phyloP scores from a whole-genome alignment of 441 rosid species.

The Breynia disticha region DNA sequence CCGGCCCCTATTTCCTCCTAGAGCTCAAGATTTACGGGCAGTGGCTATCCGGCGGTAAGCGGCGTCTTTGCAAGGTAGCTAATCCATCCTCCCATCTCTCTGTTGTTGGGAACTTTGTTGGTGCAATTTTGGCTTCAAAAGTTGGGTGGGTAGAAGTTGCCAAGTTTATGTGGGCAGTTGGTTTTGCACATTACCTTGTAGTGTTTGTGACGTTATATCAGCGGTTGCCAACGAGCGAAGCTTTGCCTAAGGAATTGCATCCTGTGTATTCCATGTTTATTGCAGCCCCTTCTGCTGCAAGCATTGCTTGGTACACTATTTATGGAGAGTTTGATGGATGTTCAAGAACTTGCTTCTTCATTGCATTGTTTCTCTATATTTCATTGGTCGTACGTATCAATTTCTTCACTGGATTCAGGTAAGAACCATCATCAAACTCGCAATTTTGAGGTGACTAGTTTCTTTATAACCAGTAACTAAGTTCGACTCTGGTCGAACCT shows the following conservation, averaged over 20 bases:
- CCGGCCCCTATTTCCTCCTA: conserved; percentile 67
- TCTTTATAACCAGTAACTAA: too few species aligned
- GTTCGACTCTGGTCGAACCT: too few species aligned
- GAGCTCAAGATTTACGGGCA: conserved; percentile 92
- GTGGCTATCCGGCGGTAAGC: conserved; percentile 82
- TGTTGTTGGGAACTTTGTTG: conserved; percentile 82
- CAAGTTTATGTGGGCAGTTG: conserved; percentile 82
- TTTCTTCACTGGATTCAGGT: conserved; percentile 89
- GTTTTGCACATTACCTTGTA: conserved; percentile 82
- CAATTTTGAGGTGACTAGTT: too few species aligned
- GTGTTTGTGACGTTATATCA: conserved; percentile 76
- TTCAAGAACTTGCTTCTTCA: conserved; percentile 72
- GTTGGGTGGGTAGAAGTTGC: conserved; percentile 77
- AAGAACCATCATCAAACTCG: conserved; percentile 6
- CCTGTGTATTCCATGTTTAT: conserved; percentile 93
- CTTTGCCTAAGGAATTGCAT: conserved; percentile 81
- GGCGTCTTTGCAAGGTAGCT: conserved; percentile 93
- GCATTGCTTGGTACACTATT: conserved; percentile 74
- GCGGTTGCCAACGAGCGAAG: conserved; percentile 77
- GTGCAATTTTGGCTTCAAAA: conserved; percentile 68
- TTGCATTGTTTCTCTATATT: conserved; percentile 67
- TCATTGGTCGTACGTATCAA: conserved; percentile 66
- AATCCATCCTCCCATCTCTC: conserved; percentile 89
- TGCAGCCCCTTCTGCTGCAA: conserved; percentile 94
- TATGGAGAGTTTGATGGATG: conserved; percentile 69